A percentile compares a stretch with the other conserved stretches of the same genome.
Conservation (phyloP, 345 rosid species). For the Noccaea bulbosa region DNA sequence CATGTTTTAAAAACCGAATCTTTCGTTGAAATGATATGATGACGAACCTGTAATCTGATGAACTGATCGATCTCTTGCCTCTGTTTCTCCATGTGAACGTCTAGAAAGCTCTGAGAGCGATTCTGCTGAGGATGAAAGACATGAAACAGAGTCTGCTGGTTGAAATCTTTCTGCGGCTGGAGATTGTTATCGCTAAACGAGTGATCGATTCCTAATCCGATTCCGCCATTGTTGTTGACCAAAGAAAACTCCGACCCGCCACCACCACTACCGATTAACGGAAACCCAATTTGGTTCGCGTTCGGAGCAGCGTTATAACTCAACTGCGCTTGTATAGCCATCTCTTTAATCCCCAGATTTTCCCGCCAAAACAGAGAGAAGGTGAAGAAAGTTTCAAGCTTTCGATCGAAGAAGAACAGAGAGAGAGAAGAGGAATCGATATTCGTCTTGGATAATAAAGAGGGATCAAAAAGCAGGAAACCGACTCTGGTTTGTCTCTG, state of each 20-base stretch:
- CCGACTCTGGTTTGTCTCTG: conserved; percentile 29
- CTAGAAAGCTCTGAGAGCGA: conserved; percentile 35
- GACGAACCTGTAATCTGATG: conserved; percentile 66
- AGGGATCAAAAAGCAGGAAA: conserved; percentile 25
- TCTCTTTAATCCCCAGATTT: conserved; percentile 5
- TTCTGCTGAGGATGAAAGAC: conserved; percentile 9
- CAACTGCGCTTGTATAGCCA: conserved; percentile 82
- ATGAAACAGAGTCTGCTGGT: conserved; percentile 46
- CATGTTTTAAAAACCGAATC: not conserved
- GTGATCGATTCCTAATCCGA: conserved; percentile 39
- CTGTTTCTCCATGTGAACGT: conserved; percentile 52
- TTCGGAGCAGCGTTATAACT: conserved; percentile 41
- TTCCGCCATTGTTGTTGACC: conserved; percentile 54
- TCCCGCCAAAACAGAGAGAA: conserved; percentile 21
- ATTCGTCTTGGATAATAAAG: conserved; percentile 9
- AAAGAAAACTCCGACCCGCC: conserved; percentile 45
- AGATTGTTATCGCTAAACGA: conserved; percentile 18
- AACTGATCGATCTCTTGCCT: conserved; percentile 64
- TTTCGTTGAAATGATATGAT: not conserved
- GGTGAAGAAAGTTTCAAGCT: conserved; percentile 13
- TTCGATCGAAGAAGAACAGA: conserved; percentile 9
- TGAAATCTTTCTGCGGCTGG: conserved; percentile 45
- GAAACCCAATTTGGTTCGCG: conserved; percentile 45
- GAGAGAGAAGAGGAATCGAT: conserved; percentile 16
- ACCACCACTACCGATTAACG: conserved; percentile 39